Conservation (phyloP, 179 eudicot genomes). For the Camellia oleifera region DNA sequence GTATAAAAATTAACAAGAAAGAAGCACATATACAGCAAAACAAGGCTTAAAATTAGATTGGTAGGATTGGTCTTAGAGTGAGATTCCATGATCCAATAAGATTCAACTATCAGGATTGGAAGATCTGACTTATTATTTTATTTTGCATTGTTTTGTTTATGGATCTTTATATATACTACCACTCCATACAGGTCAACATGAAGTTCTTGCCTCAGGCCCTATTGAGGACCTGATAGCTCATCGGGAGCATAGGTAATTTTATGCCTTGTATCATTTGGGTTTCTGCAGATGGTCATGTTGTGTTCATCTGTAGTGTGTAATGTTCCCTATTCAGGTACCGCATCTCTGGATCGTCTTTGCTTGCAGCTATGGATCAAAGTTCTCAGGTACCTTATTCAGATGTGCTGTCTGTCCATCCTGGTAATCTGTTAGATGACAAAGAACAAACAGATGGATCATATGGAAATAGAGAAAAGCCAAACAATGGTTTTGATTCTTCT, state of each 20-base stretch:
- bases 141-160: neutral
- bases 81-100: no score
- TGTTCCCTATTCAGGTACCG: slow-evolving; percentile 66
- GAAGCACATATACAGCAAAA: no score
- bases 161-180: neutral
- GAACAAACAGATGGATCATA: slow-evolving; percentile 56
- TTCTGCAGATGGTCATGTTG: slow-evolving; percentile 8
- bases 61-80: no score
- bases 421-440: slow-evolving; percentile 44
- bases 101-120: no score
- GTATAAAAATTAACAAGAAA: no score
- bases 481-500: slow-evolving; percentile 40
- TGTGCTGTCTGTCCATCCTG: slow-evolving; percentile 37
- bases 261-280: neutral
- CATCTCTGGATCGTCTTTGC: slow-evolving; percentile 95
- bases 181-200: slow-evolving; percentile 76
- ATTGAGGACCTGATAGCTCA: slow-evolving; percentile 98
- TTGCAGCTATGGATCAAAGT: slow-evolving; percentile 96
- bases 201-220: slow-evolving; percentile 98
- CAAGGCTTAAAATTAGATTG: no score
- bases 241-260: slow-evolving; percentile 84
- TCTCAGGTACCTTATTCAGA: slow-evolving; percentile 38
- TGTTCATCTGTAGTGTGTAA: slow-evolving; percentile 7
- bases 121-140: no score
- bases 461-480: slow-evolving; percentile 43